phyloP scores from a whole-genome alignment of 1,284 basidiomycete species.

The Ustilago bromivora region DNA sequence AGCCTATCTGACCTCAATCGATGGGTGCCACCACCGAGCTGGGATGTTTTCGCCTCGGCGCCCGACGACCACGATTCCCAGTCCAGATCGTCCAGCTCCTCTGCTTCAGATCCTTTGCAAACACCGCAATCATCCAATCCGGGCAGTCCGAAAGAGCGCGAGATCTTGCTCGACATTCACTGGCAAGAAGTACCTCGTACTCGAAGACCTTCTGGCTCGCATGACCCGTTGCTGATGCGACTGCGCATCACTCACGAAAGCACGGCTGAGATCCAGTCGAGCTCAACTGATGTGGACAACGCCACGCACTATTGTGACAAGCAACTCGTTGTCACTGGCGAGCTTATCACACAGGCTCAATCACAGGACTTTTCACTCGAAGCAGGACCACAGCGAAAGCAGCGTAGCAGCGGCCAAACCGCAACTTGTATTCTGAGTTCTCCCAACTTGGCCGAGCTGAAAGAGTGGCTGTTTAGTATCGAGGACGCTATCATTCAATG shows the following conservation, averaged over 20 bases:
- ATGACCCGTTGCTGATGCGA: slow-evolving; percentile 1
- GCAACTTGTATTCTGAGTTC: slow-evolving; percentile 20
- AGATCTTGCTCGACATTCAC: slow-evolving; percentile 18
- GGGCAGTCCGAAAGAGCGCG: not conserved
- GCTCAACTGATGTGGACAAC: not conserved
- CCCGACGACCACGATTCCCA: not conserved
- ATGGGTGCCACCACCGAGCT: slow-evolving; percentile 25
- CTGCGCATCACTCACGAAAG: slow-evolving; percentile 19
- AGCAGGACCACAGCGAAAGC: not conserved
- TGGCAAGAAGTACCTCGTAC: not conserved
- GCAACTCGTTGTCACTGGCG: slow-evolving; percentile 28
- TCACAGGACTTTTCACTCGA: not conserved
- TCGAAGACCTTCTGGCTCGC: not conserved
- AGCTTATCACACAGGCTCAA: not conserved
- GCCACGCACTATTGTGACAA: not conserved
- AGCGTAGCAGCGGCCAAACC: not conserved
- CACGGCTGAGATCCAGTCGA: slow-evolving; percentile 21
- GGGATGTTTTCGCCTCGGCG: slow-evolving; percentile 11
- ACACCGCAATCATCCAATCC: slow-evolving; percentile 16
- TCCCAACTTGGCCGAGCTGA: slow-evolving; percentile 23
- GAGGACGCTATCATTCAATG: slow-evolving; percentile 7
- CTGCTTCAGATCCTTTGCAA: slow-evolving; percentile 17
- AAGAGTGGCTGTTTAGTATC: slow-evolving; percentile 21
- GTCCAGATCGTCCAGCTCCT: slow-evolving; percentile 15
- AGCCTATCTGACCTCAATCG: slow-evolving; percentile 15